These are phyloP conservation scores for Auriscalpium microsporum DNA, from an alignment of 768 basidiomycete genomes.

Conservation along the genomic window DNA sequence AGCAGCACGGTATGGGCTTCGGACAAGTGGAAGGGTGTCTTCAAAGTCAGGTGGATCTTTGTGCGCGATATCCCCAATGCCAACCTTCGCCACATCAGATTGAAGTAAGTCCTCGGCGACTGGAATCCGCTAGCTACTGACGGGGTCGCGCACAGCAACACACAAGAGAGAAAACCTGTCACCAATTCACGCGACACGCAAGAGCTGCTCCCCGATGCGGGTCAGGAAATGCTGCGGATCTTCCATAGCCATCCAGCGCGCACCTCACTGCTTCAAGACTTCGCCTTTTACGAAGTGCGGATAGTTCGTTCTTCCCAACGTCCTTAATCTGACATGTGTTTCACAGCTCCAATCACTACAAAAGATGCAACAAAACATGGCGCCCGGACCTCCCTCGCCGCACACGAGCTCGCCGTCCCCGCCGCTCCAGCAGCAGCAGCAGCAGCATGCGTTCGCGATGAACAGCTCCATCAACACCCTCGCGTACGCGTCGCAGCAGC, in stretches of 20 bases:
- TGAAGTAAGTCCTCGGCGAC: slow-evolving; percentile 46
- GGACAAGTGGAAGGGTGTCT: slow-evolving; percentile 99
- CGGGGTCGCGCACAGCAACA: slow-evolving; percentile 58
- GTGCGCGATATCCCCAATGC: slow-evolving; percentile 93
- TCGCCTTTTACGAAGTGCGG: slow-evolving; percentile 81
- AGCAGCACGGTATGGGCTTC: slow-evolving; percentile 98
- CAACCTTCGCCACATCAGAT: slow-evolving; percentile 79
- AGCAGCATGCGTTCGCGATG: slow-evolving; percentile 41
- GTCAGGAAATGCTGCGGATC: slow-evolving; percentile 93
- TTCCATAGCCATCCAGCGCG: slow-evolving; percentile 90
- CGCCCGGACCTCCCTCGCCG: slow-evolving; percentile 27
- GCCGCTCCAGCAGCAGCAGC: slow-evolving; percentile 35
- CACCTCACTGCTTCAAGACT: slow-evolving; percentile 90
- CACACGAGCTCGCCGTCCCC: slow-evolving; percentile 23
- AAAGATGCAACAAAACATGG: slow-evolving; percentile 36
- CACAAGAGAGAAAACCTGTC: slow-evolving; percentile 95
- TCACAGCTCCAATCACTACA: slow-evolving; percentile 77
- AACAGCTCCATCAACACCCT: slow-evolving; percentile 40
- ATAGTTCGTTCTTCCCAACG: neutral
- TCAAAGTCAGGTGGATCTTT: slow-evolving; percentile 97
- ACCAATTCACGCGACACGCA: slow-evolving; percentile 98
- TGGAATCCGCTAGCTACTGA: neutral
- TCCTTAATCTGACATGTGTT: slow-evolving; percentile 2
- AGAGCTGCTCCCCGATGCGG: slow-evolving; percentile 91
- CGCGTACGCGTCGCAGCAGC: slow-evolving; percentile 37